Conservation (phyloP, 257 asterid species). For the Galeopsis tetrahit region DNA sequence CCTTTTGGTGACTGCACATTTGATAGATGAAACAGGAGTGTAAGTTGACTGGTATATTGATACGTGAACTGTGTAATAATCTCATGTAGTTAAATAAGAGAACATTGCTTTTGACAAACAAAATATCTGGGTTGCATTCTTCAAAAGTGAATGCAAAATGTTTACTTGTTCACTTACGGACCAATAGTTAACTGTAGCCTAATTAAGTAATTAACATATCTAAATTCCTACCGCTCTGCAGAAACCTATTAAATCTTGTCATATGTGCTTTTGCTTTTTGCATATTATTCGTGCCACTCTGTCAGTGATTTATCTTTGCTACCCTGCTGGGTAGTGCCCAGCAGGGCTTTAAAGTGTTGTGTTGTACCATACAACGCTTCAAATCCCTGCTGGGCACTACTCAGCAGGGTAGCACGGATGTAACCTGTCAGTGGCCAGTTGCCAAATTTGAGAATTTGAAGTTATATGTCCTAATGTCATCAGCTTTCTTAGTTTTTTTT, state of each 20-base stretch:
- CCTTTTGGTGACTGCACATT: not conserved
- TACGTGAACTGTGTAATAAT: not conserved
- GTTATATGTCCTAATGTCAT: constrained; percentile 14
- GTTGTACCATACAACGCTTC: too few relatives aligned
- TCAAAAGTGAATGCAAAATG: constrained; percentile 2
- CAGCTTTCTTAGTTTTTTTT: constrained; percentile 3
- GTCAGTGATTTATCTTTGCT: not conserved
- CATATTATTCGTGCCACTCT: constrained; percentile 15
- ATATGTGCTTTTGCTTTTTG: constrained; percentile 21
- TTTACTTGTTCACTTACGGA: constrained; percentile 9
- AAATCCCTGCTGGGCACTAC: too few relatives aligned
- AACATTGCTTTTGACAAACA: not conserved
- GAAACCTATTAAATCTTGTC: constrained; percentile 10
- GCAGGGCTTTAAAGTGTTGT: too few relatives aligned
- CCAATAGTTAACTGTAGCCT: constrained; percentile 9
- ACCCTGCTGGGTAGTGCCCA: too few relatives aligned
- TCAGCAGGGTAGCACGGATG: too few relatives aligned
- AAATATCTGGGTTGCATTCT: not conserved
- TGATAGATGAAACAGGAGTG: constrained; percentile 6
- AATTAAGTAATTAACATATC: constrained; percentile 25
- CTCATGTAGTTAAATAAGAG: not conserved
- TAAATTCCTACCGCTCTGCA: not conserved
- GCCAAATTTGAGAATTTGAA: constrained; percentile 1
- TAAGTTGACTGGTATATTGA: not conserved
- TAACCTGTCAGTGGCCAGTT: not conserved